These are phyloP conservation scores for Pythium phragmiticola DNA, from an alignment of 352 stramenopile genomes.

Conservation along the genomic window DNA sequence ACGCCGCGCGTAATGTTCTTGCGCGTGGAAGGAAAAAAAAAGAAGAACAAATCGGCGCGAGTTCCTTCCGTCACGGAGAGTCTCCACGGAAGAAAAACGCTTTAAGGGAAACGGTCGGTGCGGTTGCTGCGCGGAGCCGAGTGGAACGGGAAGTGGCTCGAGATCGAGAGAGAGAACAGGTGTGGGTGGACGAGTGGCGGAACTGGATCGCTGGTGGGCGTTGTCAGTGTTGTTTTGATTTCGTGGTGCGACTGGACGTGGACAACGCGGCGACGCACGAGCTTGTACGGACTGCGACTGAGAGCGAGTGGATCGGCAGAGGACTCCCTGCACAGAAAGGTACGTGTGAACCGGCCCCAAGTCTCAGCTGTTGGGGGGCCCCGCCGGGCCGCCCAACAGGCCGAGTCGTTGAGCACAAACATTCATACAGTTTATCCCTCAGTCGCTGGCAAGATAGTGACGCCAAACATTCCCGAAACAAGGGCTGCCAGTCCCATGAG, in stretches of 20 bases:
- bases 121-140: not conserved
- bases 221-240: not conserved
- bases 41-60: not conserved
- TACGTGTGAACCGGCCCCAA: no score
- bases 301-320: no score
- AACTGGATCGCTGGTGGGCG: not conserved
- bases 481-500: no score
- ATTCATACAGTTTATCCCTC: no score
- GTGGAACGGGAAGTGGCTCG: not conserved
- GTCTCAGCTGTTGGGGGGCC: no score
- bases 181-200: not conserved
- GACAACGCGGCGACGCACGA: not conserved
- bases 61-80: not conserved
- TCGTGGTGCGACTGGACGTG: not conserved
- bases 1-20: not conserved
- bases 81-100: not conserved
- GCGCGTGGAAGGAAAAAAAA: not conserved
- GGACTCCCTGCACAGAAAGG: no score
- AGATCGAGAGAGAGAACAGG: no score
- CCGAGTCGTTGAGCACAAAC: not conserved
- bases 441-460: no score
- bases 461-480: no score
- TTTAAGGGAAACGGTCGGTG: not conserved
- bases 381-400: no score
- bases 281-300: no score